A percentile compares a stretch with the other conserved stretches of the same genome.
Conservation (phyloP, 495 filamentous ascomycete species). For the Chaetomium fimeti region DNA sequence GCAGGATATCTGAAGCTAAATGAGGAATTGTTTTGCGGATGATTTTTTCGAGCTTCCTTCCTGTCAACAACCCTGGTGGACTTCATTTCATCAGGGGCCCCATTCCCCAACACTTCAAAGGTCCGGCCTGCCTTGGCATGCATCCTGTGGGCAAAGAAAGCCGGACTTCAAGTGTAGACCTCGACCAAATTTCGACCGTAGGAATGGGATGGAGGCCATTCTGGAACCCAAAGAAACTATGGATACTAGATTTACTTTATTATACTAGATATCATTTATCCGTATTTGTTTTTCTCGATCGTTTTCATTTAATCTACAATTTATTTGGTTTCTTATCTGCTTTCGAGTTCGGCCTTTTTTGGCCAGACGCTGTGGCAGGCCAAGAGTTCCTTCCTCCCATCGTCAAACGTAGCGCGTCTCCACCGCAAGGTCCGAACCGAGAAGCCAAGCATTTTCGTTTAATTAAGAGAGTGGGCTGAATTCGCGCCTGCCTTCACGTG, state of each 20-base stretch:
- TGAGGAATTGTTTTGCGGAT: neutral
- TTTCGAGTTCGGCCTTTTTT: no score
- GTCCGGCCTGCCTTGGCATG: constrained; percentile 7
- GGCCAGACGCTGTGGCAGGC: no score
- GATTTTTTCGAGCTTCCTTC: constrained; percentile 7
- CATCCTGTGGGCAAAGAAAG: neutral
- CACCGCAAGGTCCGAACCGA: constrained; percentile 9
- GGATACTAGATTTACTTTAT: no score
- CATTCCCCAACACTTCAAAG: constrained; percentile 1
- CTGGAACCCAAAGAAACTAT: no score
- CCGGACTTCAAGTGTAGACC: no score
- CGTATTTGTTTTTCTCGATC: no score
- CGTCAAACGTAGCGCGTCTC: constrained; percentile 15
- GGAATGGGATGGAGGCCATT: no score
- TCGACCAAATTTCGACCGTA: no score
- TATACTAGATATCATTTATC: no score
- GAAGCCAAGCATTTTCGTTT: constrained; percentile 13
- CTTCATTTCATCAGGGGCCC: constrained; percentile 7
- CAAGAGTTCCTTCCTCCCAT: no score
- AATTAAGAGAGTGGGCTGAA: neutral
- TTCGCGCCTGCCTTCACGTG: constrained; percentile 19
- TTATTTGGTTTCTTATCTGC: no score
- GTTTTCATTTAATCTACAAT: no score
- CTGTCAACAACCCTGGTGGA: constrained; percentile 3
- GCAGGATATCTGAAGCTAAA: neutral